Evolutionary conservation across 169 alveolate species (phyloP), one percentile per base, ranked within the genome.

Genomic region (Plasmodium relictum): DNA sequence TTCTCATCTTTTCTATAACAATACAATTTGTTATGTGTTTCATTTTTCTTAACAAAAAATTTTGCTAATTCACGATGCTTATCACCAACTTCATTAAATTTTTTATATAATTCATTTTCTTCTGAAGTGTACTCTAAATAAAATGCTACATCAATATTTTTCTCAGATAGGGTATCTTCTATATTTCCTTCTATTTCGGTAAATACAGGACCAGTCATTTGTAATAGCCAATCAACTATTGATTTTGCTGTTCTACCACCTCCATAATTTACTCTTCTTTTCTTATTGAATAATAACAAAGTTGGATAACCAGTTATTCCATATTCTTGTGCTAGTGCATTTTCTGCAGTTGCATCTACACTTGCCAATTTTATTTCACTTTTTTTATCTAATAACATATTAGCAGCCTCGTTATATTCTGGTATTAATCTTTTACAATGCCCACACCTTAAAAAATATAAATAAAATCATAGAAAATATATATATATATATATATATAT

Each of bases 361-460:
- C 97, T 96, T 39, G 98, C 99, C 16, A 98, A 73, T 22, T 89
- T 85, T 65, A 95, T 93, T 16, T 93, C 93, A 65, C 97, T 93
- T 41, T 93, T 94, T 62, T 95, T 93, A 44, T 93, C 96, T n/a
- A 88, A 58, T 7, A 96, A 93, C 58, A 78, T 69, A 52, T 88
- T 93, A 14, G 99, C 98, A 9, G 99, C 99, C 90, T 95, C 96
- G 76, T 96, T 95, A 85, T 96, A 98, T 74, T 97, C 99, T 22
- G 99, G 99, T 59, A 98, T 98, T 54, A 98, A 91, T 44, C 94
- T 88, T 94, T 98, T 97, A 91, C 99, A 97, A 91, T 97, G 98
- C 70, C 96, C 96, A 87, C 96, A 92, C 96, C 96, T 94, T 50
- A 3, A 58, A n/a, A 3, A 5, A 31, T 2, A 39, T n/a, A 63